Percentiles rank a stretch among this genome's conserved stretches.
Evolutionary conservation across 2,329 filamentous ascomycete species (phyloP).

Genomic region (Teratosphaeria nubilosa): DNA sequence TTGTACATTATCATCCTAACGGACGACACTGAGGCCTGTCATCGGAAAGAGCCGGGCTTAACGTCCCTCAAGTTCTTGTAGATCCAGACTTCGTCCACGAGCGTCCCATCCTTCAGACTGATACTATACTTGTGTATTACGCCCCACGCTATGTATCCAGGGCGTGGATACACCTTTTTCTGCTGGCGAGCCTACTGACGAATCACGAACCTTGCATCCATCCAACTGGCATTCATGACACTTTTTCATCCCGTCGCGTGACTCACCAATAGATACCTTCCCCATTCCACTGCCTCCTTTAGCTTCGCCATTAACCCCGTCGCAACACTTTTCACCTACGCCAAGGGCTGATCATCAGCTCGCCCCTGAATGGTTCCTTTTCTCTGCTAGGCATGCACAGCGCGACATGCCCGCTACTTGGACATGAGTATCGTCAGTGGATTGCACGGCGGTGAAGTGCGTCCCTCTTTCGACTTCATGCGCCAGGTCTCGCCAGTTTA

Average conservation of each 20-base stretch:
- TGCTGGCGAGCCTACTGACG: conserved; percentile 42
- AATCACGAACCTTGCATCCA: conserved; percentile 39
- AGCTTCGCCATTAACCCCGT: conserved; percentile 42
- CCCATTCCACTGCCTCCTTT: conserved; percentile 40
- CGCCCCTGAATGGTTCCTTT: conserved; percentile 47
- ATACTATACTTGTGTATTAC: conserved; percentile 46
- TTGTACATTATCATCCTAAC: neutral
- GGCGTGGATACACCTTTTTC: conserved; percentile 44
- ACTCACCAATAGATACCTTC: conserved; percentile 46
- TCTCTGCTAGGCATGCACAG: conserved; percentile 43
- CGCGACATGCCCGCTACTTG: conserved; percentile 49
- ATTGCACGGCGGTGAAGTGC: conserved; percentile 39
- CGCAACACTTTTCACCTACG: conserved; percentile 45
- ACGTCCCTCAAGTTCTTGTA: conserved; percentile 44
- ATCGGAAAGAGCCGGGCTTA: neutral
- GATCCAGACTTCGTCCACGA: conserved; percentile 46
- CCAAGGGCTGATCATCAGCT: conserved; percentile 46
- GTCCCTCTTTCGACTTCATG: conserved; percentile 37
- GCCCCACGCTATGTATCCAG: conserved; percentile 49
- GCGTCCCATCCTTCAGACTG: conserved; percentile 36
- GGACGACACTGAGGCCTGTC: neutral
- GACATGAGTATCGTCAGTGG: conserved; percentile 4
- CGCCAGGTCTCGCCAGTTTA: conserved; percentile 45
- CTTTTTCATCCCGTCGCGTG: neutral
- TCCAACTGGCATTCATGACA: neutral